A percentile compares a stretch with the other conserved stretches of the same genome.
These are phyloP conservation scores for Alternaria metachromatica DNA, from an alignment of 2,329 filamentous ascomycete species.

Conservation along the genomic window DNA sequence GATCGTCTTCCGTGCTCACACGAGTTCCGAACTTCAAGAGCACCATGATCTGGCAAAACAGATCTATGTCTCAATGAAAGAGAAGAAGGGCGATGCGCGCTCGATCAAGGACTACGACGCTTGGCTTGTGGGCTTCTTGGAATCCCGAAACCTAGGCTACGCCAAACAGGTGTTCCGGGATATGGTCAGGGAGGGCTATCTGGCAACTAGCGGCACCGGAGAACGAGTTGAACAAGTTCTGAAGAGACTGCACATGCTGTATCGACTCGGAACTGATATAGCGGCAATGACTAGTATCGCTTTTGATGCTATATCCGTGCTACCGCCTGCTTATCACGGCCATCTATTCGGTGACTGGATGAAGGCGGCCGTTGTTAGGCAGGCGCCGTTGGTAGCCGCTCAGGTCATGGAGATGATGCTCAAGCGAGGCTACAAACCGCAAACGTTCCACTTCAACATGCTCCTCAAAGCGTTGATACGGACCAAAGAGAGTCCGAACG, in stretches of 20 bases:
- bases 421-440: conserved; percentile 69
- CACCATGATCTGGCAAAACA: conserved; percentile 59
- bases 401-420: conserved; percentile 80
- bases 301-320: conserved; percentile 54
- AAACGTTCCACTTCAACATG: conserved; percentile 80
- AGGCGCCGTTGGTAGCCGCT: conserved; percentile 66
- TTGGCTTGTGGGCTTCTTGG: conserved; percentile 73
- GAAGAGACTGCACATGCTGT: conserved; percentile 35
- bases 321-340: conserved; percentile 67
- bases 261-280: conserved; percentile 37
- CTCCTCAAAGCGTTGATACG: conserved; percentile 81
- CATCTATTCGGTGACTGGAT: conserved; percentile 91
- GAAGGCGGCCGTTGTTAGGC: conserved; percentile 77
- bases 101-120: conserved; percentile 78
- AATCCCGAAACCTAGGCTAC: conserved; percentile 67
- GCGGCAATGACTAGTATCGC: conserved; percentile 37
- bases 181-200: conserved; percentile 72
- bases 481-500: conserved; percentile 22
- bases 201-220: conserved; percentile 51
- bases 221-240: conserved; percentile 27
- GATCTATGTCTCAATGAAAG: conserved; percentile 63
- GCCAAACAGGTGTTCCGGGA: conserved; percentile 83
- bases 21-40: conserved; percentile 53
- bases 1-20: conserved; percentile 73
- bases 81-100: conserved; percentile 65